Evolutionary conservation across 192 early-diverging fungal species (phyloP).

Genomic region (Gamsiella multidivaricata): DNA sequence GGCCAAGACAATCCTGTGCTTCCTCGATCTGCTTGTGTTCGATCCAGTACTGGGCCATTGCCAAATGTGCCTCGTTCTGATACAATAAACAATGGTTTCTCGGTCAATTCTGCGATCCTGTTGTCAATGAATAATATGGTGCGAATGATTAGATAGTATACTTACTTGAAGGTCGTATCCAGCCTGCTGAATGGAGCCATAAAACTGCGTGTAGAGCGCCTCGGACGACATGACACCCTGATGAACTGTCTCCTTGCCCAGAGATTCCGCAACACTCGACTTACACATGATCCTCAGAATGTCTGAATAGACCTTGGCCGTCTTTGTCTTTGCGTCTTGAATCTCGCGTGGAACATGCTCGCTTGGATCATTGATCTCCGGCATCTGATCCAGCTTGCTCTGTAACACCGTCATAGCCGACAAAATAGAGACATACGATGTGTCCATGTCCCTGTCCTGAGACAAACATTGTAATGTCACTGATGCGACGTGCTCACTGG

Average conservation of each 20-base stretch:
- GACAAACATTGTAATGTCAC: constrained; percentile 30
- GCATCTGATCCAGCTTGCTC: constrained; percentile 15
- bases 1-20: constrained; percentile 32
- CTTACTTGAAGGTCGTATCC: constrained; percentile 38
- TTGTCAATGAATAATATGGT: neutral
- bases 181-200: constrained; percentile 32
- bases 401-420: constrained; percentile 44
- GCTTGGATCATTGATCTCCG: neutral
- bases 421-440: constrained; percentile 44
- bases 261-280: neutral
- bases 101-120: neutral
- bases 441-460: constrained; percentile 41
- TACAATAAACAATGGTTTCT: neutral
- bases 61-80: constrained; percentile 31
- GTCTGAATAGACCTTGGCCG: constrained; percentile 18
- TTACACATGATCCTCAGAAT: constrained; percentile 41
- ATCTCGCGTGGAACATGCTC: neutral
- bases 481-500: constrained; percentile 33
- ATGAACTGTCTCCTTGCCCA: constrained; percentile 27
- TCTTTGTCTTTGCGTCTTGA: neutral
- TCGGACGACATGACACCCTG: constrained; percentile 45
- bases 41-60: constrained; percentile 39
- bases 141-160: neutral
- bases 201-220: constrained; percentile 37
- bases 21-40: constrained; percentile 29